Conservation (phyloP, 2,329 filamentous ascomycete genomes). For the Periconia sp. region DNA sequence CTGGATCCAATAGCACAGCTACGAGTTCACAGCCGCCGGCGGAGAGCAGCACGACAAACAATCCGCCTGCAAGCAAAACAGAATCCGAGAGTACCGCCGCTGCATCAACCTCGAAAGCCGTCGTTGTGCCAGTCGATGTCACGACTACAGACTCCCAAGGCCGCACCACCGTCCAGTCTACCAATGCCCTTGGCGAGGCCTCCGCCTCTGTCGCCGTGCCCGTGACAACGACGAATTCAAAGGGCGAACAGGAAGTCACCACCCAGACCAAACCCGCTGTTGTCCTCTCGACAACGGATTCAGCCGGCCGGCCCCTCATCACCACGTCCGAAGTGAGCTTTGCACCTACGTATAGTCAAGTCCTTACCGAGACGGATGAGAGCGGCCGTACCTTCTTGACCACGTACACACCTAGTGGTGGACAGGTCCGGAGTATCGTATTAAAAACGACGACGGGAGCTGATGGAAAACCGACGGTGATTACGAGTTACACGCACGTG, state of each 20-base stretch:
- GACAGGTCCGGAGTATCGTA: slow-evolving; percentile 47
- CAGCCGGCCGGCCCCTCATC: slow-evolving; percentile 45
- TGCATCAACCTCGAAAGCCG: slow-evolving; percentile 14
- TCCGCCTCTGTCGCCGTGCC: slow-evolving; percentile 47
- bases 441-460: slow-evolving; percentile 43
- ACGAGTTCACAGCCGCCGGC: slow-evolving; percentile 6
- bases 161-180: slow-evolving; percentile 43
- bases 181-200: slow-evolving; percentile 48
- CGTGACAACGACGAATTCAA: slow-evolving; percentile 47
- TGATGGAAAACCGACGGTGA: slow-evolving; percentile 43
- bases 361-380: slow-evolving; percentile 52
- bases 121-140: slow-evolving; percentile 47
- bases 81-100: slow-evolving; percentile 4
- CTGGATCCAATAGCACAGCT: slow-evolving; percentile 34
- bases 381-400: slow-evolving; percentile 51
- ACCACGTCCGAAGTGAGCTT: slow-evolving; percentile 39
- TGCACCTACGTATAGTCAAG: slow-evolving; percentile 44
- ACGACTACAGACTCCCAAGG: slow-evolving; percentile 48
- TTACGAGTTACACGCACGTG: slow-evolving; percentile 54
- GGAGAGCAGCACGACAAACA: slow-evolving; percentile 5
- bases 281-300: slow-evolving; percentile 47
- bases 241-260: slow-evolving; percentile 44
- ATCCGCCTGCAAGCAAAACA: slow-evolving; percentile 4
- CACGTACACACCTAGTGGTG: slow-evolving; percentile 54
- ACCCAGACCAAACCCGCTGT: slow-evolving; percentile 48